Evolutionary conservation across 345 rosid genomes (phyloP), one percentile per base, ranked within the genome.

Genomic region (Eucalyptus urophylla): DNA sequence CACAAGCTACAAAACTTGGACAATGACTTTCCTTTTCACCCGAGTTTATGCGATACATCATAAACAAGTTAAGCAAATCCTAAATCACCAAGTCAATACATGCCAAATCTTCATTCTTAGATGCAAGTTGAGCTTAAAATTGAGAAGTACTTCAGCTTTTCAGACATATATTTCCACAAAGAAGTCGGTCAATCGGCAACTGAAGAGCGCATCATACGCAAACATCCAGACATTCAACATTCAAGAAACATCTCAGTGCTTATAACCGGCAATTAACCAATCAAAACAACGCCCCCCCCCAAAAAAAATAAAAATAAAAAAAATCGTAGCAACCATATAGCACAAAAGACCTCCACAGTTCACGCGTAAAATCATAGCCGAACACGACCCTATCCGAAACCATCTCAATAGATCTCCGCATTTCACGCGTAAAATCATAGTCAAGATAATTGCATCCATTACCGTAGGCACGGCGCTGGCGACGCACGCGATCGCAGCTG

Each of bases 381-480:
- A 72, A 21, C 45, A 37, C 2, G 45, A 72, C 14, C 22, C 43
- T 19, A 37, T 37, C 83, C 29, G 27, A 54, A 86, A 60, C 11
- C 0, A 65, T 16, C 31, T 33, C 49, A 3, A 53, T 0, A 53
- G 56, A 53, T 53, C 24, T 53, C 56, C 56, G 19, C 56, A 53
- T 53, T 53, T 53, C 24, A 53, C 56, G 56, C 56, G 24, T 17
- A 8, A 19, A 53, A 53, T 8, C 58, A 19, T 53, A 53, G 58
- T 53, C 58, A 17, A 86, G 49, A 86, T 65, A 5, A 14, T 21
- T 40, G 21, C 27, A 17, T 50, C 45, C 65, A 51, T n/a, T 90
- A 96, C 98, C 21, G 95, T 94, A 21, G 97, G 97, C 69, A 95
- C 93, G 8, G 95, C 92, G 87, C 80, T 88, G 88, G 80, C 94